A percentile compares a stretch with the other conserved stretches of the same genome.
These are phyloP conservation scores for Quercus alba DNA, from an alignment of 306 rosid species.

Conservation along the genomic window DNA sequence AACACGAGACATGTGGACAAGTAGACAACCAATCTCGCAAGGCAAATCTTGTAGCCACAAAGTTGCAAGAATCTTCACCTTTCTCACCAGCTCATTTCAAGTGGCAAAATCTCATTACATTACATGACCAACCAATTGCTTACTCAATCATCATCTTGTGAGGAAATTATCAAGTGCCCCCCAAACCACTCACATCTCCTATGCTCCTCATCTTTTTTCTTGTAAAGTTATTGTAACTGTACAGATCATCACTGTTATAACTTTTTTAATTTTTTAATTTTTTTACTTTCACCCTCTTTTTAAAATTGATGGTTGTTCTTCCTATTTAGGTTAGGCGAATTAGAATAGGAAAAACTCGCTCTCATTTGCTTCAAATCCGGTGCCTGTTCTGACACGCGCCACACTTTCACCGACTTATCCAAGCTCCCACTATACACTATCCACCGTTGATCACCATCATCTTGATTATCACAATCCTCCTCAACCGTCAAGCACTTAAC, in stretches of 20 bases:
- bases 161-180: not conserved
- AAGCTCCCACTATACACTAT: slow-evolving; percentile 80
- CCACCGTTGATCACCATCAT: slow-evolving; percentile 40
- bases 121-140: no score
- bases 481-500: slow-evolving; percentile 79
- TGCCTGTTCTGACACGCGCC: slow-evolving; percentile 72
- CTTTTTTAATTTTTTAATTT: not conserved
- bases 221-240: no score
- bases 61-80: not conserved
- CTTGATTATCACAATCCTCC: slow-evolving; percentile 21
- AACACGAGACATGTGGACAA: not conserved
- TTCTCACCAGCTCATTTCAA: not conserved
- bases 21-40: not conserved
- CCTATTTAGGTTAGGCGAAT: slow-evolving; percentile 6
- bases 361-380: slow-evolving; percentile 40
- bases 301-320: not conserved
- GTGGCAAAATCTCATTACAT: no score
- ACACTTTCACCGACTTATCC: slow-evolving; percentile 82
- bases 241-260: no score
- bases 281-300: not conserved
- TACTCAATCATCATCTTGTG: not conserved
- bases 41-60: not conserved
- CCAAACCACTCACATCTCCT: not conserved
- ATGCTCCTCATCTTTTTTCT: not conserved
- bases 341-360: not conserved